Evolutionary conservation across 305 asterid genomes (phyloP).

Genomic region (Fraxinus nigra): DNA sequence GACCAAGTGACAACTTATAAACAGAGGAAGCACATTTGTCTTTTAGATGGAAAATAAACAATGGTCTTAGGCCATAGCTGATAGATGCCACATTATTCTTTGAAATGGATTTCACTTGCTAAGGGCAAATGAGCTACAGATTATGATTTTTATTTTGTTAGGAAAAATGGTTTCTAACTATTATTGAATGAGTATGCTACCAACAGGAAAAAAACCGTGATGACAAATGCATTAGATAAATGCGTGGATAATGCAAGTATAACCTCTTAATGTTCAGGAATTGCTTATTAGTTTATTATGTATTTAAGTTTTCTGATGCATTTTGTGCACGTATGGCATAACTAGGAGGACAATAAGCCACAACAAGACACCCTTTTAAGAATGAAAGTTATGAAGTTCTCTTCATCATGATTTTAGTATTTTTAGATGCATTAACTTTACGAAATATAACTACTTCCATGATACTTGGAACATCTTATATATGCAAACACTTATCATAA

Average conservation of each 20-base stretch:
- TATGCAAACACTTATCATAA: neutral
- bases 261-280: neutral
- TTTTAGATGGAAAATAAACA: too few relatives aligned
- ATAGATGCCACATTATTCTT: neutral
- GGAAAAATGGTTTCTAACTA: neutral
- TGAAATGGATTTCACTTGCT: neutral
- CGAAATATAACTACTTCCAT: neutral
- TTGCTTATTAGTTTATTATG: neutral
- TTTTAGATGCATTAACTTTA: neutral
- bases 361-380: neutral
- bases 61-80: neutral
- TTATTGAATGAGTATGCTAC: neutral
- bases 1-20: too few relatives aligned
- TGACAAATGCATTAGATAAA: neutral
- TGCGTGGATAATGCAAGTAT: neutral
- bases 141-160: neutral
- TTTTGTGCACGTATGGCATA: neutral
- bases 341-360: neutral
- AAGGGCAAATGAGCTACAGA: neutral
- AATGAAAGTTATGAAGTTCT: neutral
- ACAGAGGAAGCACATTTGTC: too few relatives aligned
- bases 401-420: neutral
- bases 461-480: neutral
- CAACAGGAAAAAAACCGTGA: neutral
- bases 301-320: neutral